These are phyloP conservation scores for Hygrophila difformis DNA, from an alignment of 257 asterid species.

Conservation along the genomic window DNA sequence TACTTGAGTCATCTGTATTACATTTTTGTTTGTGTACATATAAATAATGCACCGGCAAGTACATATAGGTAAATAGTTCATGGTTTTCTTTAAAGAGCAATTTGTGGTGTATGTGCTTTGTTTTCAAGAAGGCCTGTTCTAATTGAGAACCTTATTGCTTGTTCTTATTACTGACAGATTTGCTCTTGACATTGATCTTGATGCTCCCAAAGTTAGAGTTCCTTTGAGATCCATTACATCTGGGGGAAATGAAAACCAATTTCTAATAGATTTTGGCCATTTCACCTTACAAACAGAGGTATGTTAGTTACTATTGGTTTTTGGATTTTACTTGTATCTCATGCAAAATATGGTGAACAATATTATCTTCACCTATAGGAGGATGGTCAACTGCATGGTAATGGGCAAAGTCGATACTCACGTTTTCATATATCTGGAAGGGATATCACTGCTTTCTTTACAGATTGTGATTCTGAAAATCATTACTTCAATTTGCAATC, in stretches of 20 bases:
- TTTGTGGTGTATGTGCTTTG: no score
- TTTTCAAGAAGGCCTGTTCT: constrained; percentile 14
- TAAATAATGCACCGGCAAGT: no score
- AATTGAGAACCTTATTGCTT: constrained; percentile 13
- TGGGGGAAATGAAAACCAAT: constrained; percentile 55
- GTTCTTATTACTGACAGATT: constrained; percentile 42
- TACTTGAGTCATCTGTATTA: no score
- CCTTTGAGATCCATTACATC: constrained; percentile 57
- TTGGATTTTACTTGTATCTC: constrained; percentile 12
- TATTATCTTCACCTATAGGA: constrained; percentile 30
- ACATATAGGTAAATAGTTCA: no score
- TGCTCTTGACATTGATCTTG: constrained; percentile 98
- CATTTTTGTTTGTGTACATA: no score
- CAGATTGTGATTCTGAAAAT: constrained; percentile 48
- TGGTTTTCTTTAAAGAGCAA: no score
- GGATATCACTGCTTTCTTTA: constrained; percentile 90
- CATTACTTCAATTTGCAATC: constrained; percentile 45
- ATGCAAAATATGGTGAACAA: constrained; percentile 12
- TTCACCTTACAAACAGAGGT: constrained; percentile 89
- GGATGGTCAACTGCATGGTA: constrained; percentile 51
- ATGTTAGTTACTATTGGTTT: constrained; percentile 15
- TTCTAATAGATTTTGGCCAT: constrained; percentile 89
- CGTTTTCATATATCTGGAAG: constrained; percentile 89
- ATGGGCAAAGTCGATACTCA: constrained; percentile 66
- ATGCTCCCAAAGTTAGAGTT: constrained; percentile 96